phyloP scores from a whole-genome alignment of 208 protist species.

The Acanthamoeba rhysodes region DNA sequence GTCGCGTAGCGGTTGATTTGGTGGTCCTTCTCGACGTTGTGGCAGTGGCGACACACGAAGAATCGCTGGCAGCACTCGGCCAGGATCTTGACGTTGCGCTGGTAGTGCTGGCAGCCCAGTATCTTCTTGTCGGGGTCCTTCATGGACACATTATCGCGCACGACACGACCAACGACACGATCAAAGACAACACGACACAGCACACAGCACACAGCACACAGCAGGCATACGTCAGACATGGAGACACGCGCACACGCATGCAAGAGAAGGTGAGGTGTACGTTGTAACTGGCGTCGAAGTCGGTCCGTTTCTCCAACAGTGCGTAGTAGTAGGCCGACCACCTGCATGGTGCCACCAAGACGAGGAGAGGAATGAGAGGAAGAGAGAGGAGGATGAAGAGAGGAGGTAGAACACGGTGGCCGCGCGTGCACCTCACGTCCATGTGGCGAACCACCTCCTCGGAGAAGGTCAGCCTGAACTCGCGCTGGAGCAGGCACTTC shows the following conservation, averaged over 20 bases:
- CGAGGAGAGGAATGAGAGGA: too few species aligned
- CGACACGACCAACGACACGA: too few species aligned
- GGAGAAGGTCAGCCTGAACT: background rate
- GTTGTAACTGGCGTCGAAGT: background rate
- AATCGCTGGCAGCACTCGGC: background rate
- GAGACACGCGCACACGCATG: too few species aligned
- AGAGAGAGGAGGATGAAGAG: too few species aligned
- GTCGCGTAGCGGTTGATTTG: conserved; percentile 3
- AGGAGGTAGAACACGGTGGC: too few species aligned
- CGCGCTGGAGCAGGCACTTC: background rate
- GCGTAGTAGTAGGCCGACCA: background rate
- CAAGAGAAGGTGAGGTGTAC: background rate
- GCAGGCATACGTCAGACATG: too few species aligned
- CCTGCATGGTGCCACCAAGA: background rate
- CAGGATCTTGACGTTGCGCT: background rate
- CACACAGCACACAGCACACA: background rate
- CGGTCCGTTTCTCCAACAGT: background rate
- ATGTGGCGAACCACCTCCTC: background rate
- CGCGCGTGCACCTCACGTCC: background rate
- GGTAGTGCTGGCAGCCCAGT: background rate
- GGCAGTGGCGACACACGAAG: background rate
- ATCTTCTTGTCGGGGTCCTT: background rate
- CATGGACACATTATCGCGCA: background rate
- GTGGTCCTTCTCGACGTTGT: background rate
- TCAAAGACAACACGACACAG: background rate